These are phyloP conservation scores for Corylus avellana DNA, from an alignment of 306 rosid species.

Conservation along the genomic window DNA sequence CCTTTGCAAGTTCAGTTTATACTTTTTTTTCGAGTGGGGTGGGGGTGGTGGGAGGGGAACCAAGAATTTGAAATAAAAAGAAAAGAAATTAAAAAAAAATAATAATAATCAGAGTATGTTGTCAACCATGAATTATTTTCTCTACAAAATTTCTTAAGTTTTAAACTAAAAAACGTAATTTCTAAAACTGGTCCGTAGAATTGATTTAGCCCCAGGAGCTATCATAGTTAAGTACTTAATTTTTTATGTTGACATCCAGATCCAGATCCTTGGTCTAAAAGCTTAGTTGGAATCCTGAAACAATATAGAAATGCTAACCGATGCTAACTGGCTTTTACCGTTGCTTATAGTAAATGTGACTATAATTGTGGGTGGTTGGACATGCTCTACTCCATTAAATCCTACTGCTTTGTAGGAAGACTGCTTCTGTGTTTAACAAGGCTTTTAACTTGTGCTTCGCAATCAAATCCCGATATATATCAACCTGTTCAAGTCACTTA, in stretches of 20 bases:
- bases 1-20: background rate
- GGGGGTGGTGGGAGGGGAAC: too few species aligned
- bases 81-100: too few species aligned
- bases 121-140: too few species aligned
- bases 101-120: too few species aligned
- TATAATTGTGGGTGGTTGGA: background rate
- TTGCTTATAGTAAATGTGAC: background rate
- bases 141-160: too few species aligned
- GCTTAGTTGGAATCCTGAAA: background rate
- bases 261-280: conserved; percentile 1
- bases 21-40: too few species aligned
- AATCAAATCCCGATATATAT: background rate
- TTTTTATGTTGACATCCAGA: background rate
- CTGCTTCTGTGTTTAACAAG: background rate
- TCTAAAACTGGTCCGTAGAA: too few species aligned
- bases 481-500: background rate
- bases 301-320: background rate
- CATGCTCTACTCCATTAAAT: background rate
- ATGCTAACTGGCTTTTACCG: background rate
- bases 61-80: too few species aligned
- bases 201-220: too few species aligned
- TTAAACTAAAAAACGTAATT: too few species aligned
- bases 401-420: background rate
- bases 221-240: too few species aligned
- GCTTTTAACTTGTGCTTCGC: background rate